phyloP scores from a whole-genome alignment of 2,329 filamentous ascomycete species.

The Claviceps cyperi region DNA sequence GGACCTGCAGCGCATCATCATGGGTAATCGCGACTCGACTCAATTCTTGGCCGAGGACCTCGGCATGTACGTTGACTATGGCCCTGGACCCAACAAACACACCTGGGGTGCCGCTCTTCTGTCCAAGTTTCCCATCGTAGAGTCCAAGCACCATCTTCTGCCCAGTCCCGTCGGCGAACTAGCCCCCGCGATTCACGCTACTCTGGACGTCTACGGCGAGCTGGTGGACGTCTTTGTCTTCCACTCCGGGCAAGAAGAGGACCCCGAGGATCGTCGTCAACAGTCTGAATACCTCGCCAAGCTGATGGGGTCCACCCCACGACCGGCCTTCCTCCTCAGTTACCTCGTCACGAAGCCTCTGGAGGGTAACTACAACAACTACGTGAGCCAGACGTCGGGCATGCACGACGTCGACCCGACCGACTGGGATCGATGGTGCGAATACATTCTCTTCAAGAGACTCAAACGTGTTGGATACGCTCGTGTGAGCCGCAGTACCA shows the following conservation, averaged over 20 bases:
- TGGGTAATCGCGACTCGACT: conserved; percentile 95
- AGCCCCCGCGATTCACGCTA: conserved; percentile 93
- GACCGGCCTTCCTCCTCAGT: conserved; percentile 72
- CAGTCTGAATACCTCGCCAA: conserved; percentile 77
- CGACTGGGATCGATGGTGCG: conserved; percentile 97
- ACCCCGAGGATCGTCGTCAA: conserved; percentile 75
- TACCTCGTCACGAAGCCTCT: conserved; percentile 87
- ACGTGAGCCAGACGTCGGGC: conserved; percentile 70
- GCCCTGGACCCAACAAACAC: conserved; percentile 95
- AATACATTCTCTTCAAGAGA: conserved; percentile 93
- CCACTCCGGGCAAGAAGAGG: conserved; percentile 96
- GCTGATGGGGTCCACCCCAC: conserved; percentile 69
- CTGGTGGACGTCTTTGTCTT: conserved; percentile 92
- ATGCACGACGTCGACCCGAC: conserved; percentile 90
- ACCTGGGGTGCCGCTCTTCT: conserved; percentile 90
- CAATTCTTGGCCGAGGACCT: conserved; percentile 92
- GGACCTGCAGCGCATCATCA: conserved; percentile 93
- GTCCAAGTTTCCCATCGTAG: conserved; percentile 94
- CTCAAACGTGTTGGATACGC: conserved; percentile 80
- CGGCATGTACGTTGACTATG: conserved; percentile 97
- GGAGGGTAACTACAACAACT: conserved; percentile 93
- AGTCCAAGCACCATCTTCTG: conserved; percentile 89
- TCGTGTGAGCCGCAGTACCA: conserved; percentile 72
- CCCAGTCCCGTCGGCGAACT: conserved; percentile 90
- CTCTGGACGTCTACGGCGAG: conserved; percentile 80